Evolutionary conservation across 1,284 basidiomycete species (phyloP).

Genomic region (Cerioporus squamosus): DNA sequence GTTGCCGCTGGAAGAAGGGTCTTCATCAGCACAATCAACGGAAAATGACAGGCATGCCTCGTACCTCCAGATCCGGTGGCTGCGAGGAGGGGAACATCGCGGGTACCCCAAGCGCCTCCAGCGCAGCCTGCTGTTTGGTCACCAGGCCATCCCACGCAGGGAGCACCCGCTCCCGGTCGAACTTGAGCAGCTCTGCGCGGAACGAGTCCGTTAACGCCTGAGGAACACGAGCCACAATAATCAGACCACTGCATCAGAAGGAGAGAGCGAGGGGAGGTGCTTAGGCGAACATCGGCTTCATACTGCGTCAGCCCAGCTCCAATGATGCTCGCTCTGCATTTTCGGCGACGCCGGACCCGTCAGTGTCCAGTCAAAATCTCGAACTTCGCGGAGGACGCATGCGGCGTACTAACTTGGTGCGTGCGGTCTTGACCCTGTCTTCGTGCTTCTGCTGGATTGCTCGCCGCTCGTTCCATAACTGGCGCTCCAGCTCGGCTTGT

Average conservation of each 20-base stretch:
- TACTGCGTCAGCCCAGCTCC: slow-evolving; percentile 66
- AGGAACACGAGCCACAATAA: slow-evolving; percentile 6
- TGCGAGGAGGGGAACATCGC: slow-evolving; percentile 66
- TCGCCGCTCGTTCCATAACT: slow-evolving; percentile 65
- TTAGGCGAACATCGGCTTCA: slow-evolving; percentile 62
- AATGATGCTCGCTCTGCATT: slow-evolving; percentile 60
- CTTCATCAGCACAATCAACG: slow-evolving; percentile 6
- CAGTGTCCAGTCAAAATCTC: slow-evolving; percentile 2
- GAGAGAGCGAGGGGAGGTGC: slow-evolving; percentile 1
- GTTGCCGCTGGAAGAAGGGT: slow-evolving; percentile 44
- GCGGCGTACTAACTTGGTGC: slow-evolving; percentile 56
- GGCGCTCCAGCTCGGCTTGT: slow-evolving; percentile 67
- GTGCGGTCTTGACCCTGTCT: slow-evolving; percentile 67
- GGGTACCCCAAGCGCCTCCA: slow-evolving; percentile 66
- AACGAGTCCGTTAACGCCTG: slow-evolving; percentile 68
- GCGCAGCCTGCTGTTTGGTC: slow-evolving; percentile 64
- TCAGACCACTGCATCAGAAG: slow-evolving; percentile 13
- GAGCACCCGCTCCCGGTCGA: slow-evolving; percentile 66
- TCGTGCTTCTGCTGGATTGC: slow-evolving; percentile 65
- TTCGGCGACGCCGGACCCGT: neutral
- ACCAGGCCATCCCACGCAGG: slow-evolving; percentile 77
- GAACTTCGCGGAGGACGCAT: neutral
- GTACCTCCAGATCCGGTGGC: slow-evolving; percentile 58
- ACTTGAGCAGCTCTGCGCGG: slow-evolving; percentile 63
- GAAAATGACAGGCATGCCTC: slow-evolving; percentile 14